Evolutionary conservation across 345 rosid genomes (phyloP), one percentile per base, ranked within the genome.

Genomic region (Brassica juncea): DNA sequence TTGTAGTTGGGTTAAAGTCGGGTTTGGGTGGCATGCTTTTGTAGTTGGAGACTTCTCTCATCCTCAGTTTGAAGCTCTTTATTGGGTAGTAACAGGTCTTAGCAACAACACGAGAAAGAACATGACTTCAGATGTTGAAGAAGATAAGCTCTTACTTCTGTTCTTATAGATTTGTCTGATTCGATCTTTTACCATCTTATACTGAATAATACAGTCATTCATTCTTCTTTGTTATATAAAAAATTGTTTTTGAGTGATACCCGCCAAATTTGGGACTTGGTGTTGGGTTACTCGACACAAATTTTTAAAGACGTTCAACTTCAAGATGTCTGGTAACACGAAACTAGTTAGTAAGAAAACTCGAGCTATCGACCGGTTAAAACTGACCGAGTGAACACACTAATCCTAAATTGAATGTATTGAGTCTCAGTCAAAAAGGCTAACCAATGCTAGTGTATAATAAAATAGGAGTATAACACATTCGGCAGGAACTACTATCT

Each of bases 1-100:
- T 28, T 87, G 91, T 68, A 90, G 97, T 81, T 92, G 97, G 95
- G 75, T 90, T 72, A 80, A 78, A 71, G 66, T 89, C 8, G 86
- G 80, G 73, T 85, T 81, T 58, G 82, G 67, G 73, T 78, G 64
- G 67, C 84, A 87, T 75, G 83, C 82, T 62, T 92, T 90, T 76
- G 82, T 87, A 0, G 91, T 85, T 76, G 86, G 88, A 66, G 89
- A 86, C 66, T 76, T 83, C 66, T 85, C 93, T 64, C 92, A 87
- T 76, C 61, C 58, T 76, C 84, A 75, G 19, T 77, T 82, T 35
- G 72, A 82, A 75, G 72, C 55, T 16, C 72, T 89, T 47, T 73
- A 83, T 76, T 73, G 67, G 35, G 60, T 87, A 35, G 79, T 92
- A 65, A 28, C 12, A 4, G 83, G 74, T 83, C 85, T 92, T 76